phyloP scores from a whole-genome alignment of 2,329 filamentous ascomycete species.

The Metarhizium guizhouense region DNA sequence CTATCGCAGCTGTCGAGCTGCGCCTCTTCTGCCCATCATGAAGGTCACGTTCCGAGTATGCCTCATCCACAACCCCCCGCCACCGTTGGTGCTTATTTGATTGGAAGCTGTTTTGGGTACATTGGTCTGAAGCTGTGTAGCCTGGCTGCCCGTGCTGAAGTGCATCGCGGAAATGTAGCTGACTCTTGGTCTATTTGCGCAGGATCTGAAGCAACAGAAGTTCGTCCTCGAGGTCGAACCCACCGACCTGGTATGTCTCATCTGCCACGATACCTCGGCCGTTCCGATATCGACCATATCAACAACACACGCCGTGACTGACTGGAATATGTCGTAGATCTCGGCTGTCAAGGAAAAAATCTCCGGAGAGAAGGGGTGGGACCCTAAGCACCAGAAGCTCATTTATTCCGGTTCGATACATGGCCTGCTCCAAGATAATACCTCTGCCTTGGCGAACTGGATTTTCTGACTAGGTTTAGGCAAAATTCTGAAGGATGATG shows the following conservation, averaged over 20 bases:
- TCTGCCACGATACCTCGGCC: constrained; percentile 18
- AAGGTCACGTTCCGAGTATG: constrained; percentile 60
- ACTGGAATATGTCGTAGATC: constrained; percentile 46
- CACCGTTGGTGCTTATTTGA: background rate
- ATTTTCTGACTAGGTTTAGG: constrained; percentile 43
- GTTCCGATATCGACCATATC: constrained; percentile 8
- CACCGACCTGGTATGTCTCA: constrained; percentile 69
- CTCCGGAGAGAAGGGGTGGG: constrained; percentile 86
- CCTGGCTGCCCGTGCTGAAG: background rate
- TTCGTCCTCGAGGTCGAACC: constrained; percentile 94
- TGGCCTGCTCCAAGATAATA: constrained; percentile 5
- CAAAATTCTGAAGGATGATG: constrained; percentile 97
- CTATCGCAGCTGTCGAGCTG: constrained; percentile 17
- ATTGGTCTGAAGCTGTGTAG: background rate
- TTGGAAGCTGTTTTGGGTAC: background rate
- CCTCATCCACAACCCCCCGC: constrained; percentile 8
- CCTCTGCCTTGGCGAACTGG: constrained; percentile 3
- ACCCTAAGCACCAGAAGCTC: constrained; percentile 81
- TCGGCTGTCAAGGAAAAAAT: constrained; percentile 90
- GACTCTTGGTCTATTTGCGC: constrained; percentile 5
- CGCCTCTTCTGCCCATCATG: constrained; percentile 39
- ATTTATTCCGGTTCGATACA: constrained; percentile 81
- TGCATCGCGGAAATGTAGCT: background rate
- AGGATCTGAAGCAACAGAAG: constrained; percentile 99
- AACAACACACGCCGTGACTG: constrained; percentile 8